Evolutionary conservation across 495 filamentous ascomycete species (phyloP), one percentile per base, ranked within the genome.

Genomic region (Hypomontagnella monticulosa): DNA sequence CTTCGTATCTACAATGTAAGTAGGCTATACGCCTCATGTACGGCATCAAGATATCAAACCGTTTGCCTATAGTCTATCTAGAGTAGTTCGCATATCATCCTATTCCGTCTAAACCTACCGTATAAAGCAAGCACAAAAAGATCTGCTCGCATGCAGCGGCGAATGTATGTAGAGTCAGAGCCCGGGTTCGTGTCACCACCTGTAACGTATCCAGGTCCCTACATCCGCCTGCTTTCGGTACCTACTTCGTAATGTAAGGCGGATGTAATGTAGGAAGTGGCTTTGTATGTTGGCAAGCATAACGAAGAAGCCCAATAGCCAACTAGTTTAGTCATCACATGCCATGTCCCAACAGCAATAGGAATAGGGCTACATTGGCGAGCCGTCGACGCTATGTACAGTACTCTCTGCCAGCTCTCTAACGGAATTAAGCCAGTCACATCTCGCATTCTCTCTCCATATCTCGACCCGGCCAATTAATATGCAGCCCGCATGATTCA

Each of bases 401-500:
- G 37, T 61, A 61, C 36, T 59, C 47, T 27, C 23, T 27, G 23
- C 23, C 23, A 27, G 3, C 6, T 3, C 23, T 27, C 6, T 27
- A 27, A 27, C 23, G 23, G 23, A 27, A 27, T 36, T 43, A 34
- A 36, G 33, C 48, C 58, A 62, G 58, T 62, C 49, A 62, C 33
- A 63, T 63, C 46, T 61, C 51, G 57, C 57, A 44, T 57, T 38
- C 18, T 38, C 61, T 64, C 56, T 60, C 63, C 56, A 61, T 57
- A 52, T 14, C 33, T 50, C 14, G 23, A 37, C n/a, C 42, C 42
- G 18, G 33, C 49, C 42, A 55, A 63, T 59, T 51, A 32, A 59
- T 55, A 68, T 55, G 42, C 65, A 63, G 59, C 65, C 64, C 65
- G 52, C 37, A 63, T 68, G 54, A 63, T 63, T 55, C 54, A 60